Base-by-base conservation (phyloP, 306 rosid species). In the Medicago arabica region DNA sequence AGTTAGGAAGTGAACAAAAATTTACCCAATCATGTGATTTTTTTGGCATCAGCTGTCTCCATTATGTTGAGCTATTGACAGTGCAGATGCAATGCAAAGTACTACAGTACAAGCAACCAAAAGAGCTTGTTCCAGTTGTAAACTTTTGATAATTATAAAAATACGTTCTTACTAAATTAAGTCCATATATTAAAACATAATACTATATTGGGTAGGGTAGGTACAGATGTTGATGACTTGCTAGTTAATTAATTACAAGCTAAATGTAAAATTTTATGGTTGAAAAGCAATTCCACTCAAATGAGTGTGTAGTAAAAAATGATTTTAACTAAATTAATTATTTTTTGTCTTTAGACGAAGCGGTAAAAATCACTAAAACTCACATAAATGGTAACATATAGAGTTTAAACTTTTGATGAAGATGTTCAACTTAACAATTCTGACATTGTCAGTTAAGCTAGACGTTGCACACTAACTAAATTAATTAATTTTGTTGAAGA, bases 1-100 rank as follows among this genome's bases (percentile, higher is more conserved):
- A 85, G 70, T 67, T 4, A 34, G 76, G 50, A 75, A 70, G 69
- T 62, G 53, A 75, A 75, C 61, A 70, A 79, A 66, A 76, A 64
- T 65, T 59, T n/a, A 67, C 72, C 76, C 76, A 70, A 68, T 83
- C 79, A 75, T 18, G 16, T 43, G n/a, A 50, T 46, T 68, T 83
- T 78, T 78, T 65, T 75, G 65, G 25, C 89, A 70, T 79, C 85
- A 89, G 59, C 74, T 82, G 86, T 84, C 83, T 60, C 82, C 44
- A 17, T 43, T 38, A 66, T 72, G 16, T 65, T 41, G 62, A 55
- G 61, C 39, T 74, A 60, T 82, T 75, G 75, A 64, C 78, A 75
- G 65, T 76, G n/a, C n/a, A n/a, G n/a, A n/a, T n/a, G n/a, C n/a
- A n/a, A n/a, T n/a, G 81, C 76, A 76, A 54, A 80, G 75, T 84